Evolutionary conservation across 306 rosid species (phyloP).

Genomic region (Acacia confusa): DNA sequence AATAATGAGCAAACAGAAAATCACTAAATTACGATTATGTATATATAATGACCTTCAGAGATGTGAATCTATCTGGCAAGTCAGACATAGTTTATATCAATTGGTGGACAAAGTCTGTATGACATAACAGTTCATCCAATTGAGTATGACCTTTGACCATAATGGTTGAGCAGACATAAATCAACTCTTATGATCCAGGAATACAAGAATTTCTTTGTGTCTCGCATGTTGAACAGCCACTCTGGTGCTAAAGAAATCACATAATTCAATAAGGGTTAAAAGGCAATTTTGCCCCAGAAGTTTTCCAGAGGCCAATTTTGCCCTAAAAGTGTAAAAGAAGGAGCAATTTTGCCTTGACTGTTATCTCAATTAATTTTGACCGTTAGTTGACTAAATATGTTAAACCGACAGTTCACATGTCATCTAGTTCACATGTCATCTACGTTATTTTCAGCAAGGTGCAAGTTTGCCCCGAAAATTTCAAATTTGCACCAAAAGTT

Average conservation of each 20-base stretch:
- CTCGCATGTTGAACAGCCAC: neutral
- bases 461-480: no score
- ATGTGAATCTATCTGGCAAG: neutral
- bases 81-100: neutral
- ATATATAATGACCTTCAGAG: neutral
- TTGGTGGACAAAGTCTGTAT: neutral
- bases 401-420: no score
- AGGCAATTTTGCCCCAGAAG: no score
- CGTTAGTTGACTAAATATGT: no score
- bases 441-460: no score
- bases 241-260: neutral
- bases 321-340: no score
- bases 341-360: no score
- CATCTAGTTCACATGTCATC: no score
- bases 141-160: neutral
- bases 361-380: no score
- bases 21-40: neutral
- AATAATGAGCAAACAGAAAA: neutral
- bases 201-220: neutral
- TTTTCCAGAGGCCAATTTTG: no score
- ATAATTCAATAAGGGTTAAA: neutral
- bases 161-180: neutral
- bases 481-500: no score
- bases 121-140: neutral
- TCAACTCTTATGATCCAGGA: neutral